Evolutionary conservation across 345 rosid genomes (phyloP), one percentile per base, ranked within the genome.

Genomic region (Anastatica hierochuntica): DNA sequence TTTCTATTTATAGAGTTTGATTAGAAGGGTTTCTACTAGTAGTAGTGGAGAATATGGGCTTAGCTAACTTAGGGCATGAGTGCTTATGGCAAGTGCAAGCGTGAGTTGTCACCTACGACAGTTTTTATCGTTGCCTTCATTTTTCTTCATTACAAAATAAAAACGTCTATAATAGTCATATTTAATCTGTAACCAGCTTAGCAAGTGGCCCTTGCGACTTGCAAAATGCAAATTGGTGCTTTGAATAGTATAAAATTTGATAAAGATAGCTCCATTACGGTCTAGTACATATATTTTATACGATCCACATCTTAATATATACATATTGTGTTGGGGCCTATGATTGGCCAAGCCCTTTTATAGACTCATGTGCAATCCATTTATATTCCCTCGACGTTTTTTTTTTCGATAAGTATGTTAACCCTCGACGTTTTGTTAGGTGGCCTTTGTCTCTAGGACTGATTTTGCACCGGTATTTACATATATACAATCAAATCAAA

Each of bases 291-390:
- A 56, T 21, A 21, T 43, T 56, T 56, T 16, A 49, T 65, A 56
- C 26, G 39, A 57, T 57, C 53, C 18, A 57, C 23, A 55, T 35
- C 31, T 57, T 64, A 49, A 42, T 57, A 49, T 42, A 56, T 47
- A 13, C 17, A 49, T 33, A 7, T 55, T 31, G 30, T 56, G 34
- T 27, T 56, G 35, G 52, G 43, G 62, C 27, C 57, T 56, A 40
- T 26, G 19, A 56, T 56, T 56, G 39, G 57, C 34, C 53, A 57
- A 42, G n/a, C 11, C 44, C 58, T 34, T 27, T 27, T 57, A 11
- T 56, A 65, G 58, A 50, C 64, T 65, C 63, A 65, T 65, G 64
- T 65, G 70, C 58, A n/a, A 36, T 65, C 53, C 58, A 65, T 50
- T 49, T 49, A 3, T 9, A 9, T n/a, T n/a, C n/a, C n/a, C n/a